A percentile compares a stretch with the other conserved stretches of the same genome.
Conservation (phyloP, 2,329 filamentous ascomycete genomes). For the Aspergillus caelatus region DNA sequence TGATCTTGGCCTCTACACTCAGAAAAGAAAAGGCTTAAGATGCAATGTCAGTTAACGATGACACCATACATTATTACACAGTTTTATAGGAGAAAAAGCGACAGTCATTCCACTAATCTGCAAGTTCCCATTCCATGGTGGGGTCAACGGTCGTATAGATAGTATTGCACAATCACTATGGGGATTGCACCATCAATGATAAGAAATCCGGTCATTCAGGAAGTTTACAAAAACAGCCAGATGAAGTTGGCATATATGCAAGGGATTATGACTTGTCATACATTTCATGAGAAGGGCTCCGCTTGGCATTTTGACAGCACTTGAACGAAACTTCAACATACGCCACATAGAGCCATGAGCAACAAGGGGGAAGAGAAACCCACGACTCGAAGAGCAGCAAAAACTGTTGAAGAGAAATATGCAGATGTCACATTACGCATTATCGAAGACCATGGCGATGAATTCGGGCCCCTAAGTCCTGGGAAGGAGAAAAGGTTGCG, state of each 20-base stretch:
- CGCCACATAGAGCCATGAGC: not conserved
- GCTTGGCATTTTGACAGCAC: not conserved
- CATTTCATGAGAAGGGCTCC: not conserved
- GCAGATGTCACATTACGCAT: conserved; percentile 1
- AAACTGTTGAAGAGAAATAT: conserved; percentile 1
- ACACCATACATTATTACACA: not conserved
- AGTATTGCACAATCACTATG: not conserved
- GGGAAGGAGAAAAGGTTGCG: not conserved
- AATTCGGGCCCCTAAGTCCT: not conserved
- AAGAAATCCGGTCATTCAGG: not conserved
- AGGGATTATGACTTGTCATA: not conserved
- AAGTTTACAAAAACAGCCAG: not conserved
- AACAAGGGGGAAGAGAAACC: not conserved
- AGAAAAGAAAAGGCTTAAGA: not conserved
- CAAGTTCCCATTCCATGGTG: not conserved
- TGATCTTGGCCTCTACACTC: not conserved
- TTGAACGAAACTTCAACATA: not conserved
- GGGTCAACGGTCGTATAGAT: not conserved
- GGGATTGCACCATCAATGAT: not conserved
- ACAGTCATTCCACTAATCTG: not conserved
- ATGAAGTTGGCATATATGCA: not conserved
- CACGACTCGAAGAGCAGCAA: not conserved
- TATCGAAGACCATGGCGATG: conserved; percentile 1
- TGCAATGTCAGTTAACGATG: not conserved
- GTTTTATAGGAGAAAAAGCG: not conserved